Conservation (phyloP, 441 rosid genomes). For the Brassica hybrid region DNA sequence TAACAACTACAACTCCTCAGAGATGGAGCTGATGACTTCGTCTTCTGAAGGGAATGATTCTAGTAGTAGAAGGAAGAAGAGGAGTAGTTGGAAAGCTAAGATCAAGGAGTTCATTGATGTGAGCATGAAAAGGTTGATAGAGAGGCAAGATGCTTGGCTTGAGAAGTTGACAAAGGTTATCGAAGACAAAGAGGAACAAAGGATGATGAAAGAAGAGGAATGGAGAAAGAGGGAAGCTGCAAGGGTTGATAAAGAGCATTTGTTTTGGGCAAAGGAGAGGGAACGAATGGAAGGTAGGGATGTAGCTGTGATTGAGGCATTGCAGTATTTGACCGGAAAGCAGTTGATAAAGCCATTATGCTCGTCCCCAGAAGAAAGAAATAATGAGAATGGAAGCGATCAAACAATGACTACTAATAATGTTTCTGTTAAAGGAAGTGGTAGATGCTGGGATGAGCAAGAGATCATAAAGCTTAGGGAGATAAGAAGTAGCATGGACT, state of each 20-base stretch:
- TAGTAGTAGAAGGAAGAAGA: constrained; percentile 56
- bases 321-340: constrained; percentile 64
- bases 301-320: constrained; percentile 72
- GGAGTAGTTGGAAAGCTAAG: constrained; percentile 76
- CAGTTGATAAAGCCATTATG: constrained; percentile 44
- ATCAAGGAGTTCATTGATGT: constrained; percentile 76
- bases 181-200: constrained; percentile 80
- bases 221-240: constrained; percentile 79
- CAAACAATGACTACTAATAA: constrained; percentile 45
- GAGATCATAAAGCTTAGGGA: constrained; percentile 64
- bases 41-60: constrained; percentile 73
- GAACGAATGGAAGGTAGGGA: constrained; percentile 89
- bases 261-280: constrained; percentile 88
- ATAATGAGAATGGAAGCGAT: constrained; percentile 51
- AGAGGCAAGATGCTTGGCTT: constrained; percentile 87
- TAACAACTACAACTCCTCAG: constrained; percentile 59
- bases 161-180: constrained; percentile 71
- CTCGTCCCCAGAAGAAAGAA: constrained; percentile 47
- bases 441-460: constrained; percentile 52
- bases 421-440: constrained; percentile 29
- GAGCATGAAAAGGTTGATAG: constrained; percentile 78
- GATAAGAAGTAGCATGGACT: constrained; percentile 55
- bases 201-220: constrained; percentile 73
- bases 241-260: constrained; percentile 68
- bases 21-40: constrained; percentile 55